Evolutionary conservation across 1,284 basidiomycete genomes (phyloP).

Genomic region (Leccinum fallax): DNA sequence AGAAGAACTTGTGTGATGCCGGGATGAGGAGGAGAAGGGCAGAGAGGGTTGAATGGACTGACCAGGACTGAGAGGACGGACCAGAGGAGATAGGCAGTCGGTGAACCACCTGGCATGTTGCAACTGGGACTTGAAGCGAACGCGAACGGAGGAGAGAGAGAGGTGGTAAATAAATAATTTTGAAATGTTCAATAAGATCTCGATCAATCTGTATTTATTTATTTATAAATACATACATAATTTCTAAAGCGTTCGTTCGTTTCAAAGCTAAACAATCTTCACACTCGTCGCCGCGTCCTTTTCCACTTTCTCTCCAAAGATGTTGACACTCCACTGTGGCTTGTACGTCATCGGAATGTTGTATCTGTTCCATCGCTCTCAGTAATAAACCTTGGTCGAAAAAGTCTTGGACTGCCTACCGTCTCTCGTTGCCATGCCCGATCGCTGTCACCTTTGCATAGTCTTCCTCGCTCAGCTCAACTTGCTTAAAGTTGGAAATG

Average conservation of each 20-base stretch:
- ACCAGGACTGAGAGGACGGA: conserved; percentile 65
- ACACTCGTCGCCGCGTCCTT: conserved; percentile 48
- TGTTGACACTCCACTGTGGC: conserved; percentile 67
- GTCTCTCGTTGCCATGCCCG: conserved; percentile 52
- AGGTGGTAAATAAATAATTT: background rate
- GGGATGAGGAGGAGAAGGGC: background rate
- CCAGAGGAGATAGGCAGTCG: conserved; percentile 71
- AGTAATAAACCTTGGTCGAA: no score
- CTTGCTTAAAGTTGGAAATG: conserved; percentile 70
- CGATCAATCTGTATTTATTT: background rate
- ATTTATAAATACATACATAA: background rate
- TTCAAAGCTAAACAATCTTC: conserved; percentile 39
- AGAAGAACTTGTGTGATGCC: conserved; percentile 48
- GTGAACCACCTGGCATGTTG: conserved; percentile 61
- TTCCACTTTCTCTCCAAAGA: conserved; percentile 69
- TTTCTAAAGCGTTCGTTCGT: no score
- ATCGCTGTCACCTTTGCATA: conserved; percentile 59
- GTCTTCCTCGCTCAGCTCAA: conserved; percentile 63
- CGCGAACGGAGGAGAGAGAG: background rate
- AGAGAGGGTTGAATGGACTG: conserved; percentile 28
- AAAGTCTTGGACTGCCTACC: conserved; percentile 36
- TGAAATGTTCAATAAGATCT: conserved; percentile 19
- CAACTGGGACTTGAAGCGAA: background rate
- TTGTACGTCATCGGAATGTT: conserved; percentile 67
- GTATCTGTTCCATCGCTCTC: conserved; percentile 41